Evolutionary conservation across 2,329 filamentous ascomycete species (phyloP), one percentile per base, ranked within the genome.

Genomic region (Neopestalotiopsis rosae): DNA sequence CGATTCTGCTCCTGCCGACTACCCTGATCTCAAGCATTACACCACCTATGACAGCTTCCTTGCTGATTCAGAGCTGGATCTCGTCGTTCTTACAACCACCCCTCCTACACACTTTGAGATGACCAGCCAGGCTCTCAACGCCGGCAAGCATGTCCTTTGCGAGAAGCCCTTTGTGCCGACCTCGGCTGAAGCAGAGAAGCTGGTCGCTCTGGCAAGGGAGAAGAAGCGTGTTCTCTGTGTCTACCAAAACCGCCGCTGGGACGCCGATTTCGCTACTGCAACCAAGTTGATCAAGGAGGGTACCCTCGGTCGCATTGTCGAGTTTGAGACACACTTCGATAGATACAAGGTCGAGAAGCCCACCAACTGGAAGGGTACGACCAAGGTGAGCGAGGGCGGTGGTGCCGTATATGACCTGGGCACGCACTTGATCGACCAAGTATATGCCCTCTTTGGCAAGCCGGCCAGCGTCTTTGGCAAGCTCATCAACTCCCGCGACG

Each of bases 141-240:
- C 87, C 10, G 90, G 91, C 74, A 95, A 95, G 83, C 91, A 95
- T 79, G 91, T 95, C 32, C 84, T 95, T 66, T 91, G 92, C 63
- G 93, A 95, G 83, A 95, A 95, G 83, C 93, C 93, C 2, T 95
- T 95, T 78, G 92, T 93, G 13, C 91, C 92, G 24, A 92, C 90
- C 1, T 84, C 87, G 1, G 84, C 87, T 69, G 90, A 95, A 80
- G 92, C 92, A 12, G 85, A 88, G 42, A 81, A 88, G 72, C 87
- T 95, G 6, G 85, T 88, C 59, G 79, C 80, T 10, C 81, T 91
- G 64, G 87, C 90, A 10, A 79, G 84, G 71, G 79, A 85, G 69
- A 79, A 85, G 61, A 79, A 82, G 49, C 84, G 84, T 67, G 77
- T 90, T 59, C 79, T 93, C 70, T 89, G 89, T 71, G 90, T 92